Evolutionary conservation across 148 eudicot genomes (phyloP).

Genomic region (Talinum fruticosum): DNA sequence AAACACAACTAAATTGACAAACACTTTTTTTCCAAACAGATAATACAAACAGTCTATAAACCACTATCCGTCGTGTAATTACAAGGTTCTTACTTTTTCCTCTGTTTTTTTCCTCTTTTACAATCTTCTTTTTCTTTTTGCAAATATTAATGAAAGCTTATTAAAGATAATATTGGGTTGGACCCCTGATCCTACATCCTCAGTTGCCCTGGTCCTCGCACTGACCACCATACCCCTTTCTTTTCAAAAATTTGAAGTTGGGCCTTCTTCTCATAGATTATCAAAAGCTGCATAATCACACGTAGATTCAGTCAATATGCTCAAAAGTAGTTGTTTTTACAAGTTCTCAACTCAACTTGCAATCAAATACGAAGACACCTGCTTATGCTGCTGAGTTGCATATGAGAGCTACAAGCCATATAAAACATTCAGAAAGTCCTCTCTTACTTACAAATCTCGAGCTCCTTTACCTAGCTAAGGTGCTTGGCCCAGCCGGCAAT

Average conservation of each 20-base stretch:
- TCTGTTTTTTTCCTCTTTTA: too few relatives aligned
- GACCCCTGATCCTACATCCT: too few relatives aligned
- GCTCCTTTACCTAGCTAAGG: neutral
- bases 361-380: neutral
- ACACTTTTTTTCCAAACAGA: too few relatives aligned
- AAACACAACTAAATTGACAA: too few relatives aligned
- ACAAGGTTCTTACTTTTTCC: too few relatives aligned
- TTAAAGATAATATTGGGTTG: too few relatives aligned
- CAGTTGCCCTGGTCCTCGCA: too few relatives aligned
- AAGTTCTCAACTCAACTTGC: neutral
- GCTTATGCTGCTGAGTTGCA: neutral
- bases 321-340: neutral
- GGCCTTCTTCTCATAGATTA: neutral
- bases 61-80: too few relatives aligned
- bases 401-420: neutral
- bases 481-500: constrained; percentile 69
- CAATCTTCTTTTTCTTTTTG: too few relatives aligned
- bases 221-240: too few relatives aligned
- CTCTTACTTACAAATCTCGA: neutral
- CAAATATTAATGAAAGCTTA: too few relatives aligned
- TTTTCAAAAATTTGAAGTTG: neutral
- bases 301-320: neutral
- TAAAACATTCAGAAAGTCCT: neutral
- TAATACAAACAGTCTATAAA: too few relatives aligned
- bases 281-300: neutral